Percentiles rank a stretch among this genome's conserved stretches.
Conservation (phyloP, 73 alveolate genomes). For the Tetrahymena elliotti region DNA sequence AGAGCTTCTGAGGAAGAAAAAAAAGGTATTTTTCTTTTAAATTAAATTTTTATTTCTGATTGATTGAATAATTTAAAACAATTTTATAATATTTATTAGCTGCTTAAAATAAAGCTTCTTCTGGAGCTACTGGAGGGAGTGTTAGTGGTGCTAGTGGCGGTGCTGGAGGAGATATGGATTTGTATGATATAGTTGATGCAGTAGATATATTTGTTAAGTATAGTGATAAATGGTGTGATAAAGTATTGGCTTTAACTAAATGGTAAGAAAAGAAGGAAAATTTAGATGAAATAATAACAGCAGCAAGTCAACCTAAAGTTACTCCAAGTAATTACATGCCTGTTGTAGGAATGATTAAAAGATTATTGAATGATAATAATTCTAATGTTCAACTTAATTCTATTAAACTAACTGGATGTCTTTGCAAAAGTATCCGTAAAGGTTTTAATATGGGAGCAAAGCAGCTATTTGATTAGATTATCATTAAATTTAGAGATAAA, state of each 20-base stretch:
- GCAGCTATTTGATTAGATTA: neutral
- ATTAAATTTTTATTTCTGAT: neutral
- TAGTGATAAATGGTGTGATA: conserved; percentile 65
- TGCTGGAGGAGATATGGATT: conserved; percentile 48
- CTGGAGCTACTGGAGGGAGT: conserved; percentile 43
- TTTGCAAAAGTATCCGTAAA: conserved; percentile 20
- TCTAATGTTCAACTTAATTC: conserved; percentile 21
- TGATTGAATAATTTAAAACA: neutral
- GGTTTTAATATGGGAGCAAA: conserved; percentile 2
- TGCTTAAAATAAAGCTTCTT: conserved; percentile 20
- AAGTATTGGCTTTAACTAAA: conserved; percentile 48
- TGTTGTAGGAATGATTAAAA: conserved; percentile 4
- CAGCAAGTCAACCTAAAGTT: conserved; percentile 12
- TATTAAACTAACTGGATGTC: conserved; percentile 1
- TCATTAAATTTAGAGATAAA: conserved; percentile 24
- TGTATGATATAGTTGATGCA: conserved; percentile 67
- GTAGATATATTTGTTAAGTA: conserved; percentile 53
- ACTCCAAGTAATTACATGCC: conserved; percentile 1
- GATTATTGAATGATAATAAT: conserved; percentile 20
- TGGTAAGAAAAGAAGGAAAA: conserved; percentile 72
- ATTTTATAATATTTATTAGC: conserved; percentile 7
- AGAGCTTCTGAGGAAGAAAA: conserved; percentile 29
- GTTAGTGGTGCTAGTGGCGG: conserved; percentile 41
- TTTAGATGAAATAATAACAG: conserved; percentile 48
- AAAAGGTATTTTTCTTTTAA: neutral